Base-by-base conservation (phyloP, 208 protist species). In the Wallacemonas sp. region DNA sequence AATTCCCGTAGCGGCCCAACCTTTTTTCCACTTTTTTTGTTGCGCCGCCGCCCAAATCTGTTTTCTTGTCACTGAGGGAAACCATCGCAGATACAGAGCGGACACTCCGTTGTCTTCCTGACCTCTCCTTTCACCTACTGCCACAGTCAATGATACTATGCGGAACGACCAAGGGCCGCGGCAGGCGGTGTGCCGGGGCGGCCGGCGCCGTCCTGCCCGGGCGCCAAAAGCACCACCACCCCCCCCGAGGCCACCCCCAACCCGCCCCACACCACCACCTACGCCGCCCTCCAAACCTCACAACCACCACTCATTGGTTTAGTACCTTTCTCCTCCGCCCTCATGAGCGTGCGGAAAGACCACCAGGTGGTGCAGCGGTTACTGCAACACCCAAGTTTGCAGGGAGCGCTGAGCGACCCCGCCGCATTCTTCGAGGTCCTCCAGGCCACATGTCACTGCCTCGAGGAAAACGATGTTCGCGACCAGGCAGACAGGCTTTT, bases 1-100 rank as follows among this genome's bases (percentile, higher is more conserved):
- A 89, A 94, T 94, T 92, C 88, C 88, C 88, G 81, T 91, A 92
- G 76, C 85, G 85, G 86, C 83, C 85, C n/a, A n/a, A n/a, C 82
- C 41, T 86, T 79, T 89, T 84, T 73, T 39, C 17, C 10, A 22
- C 50, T 53, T 64, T 61, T n/a, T n/a, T n/a, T n/a, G n/a, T n/a
- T n/a, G n/a, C n/a, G n/a, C n/a, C n/a, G n/a, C n/a, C n/a, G n/a
- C n/a, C n/a, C n/a, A n/a, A n/a, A n/a, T n/a, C n/a, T n/a, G n/a
- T n/a, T n/a, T n/a, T n/a, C n/a, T n/a, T n/a, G n/a, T n/a, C n/a
- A n/a, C n/a, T n/a, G n/a, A n/a, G n/a, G n/a, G n/a, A n/a, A n/a
- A n/a, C n/a, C n/a, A n/a, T n/a, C n/a, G n/a, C n/a, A n/a, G n/a
- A n/a, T n/a, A n/a, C n/a, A n/a, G n/a, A n/a, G n/a, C n/a, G n/a